Percentiles rank a stretch among this genome's conserved stretches.
These are phyloP conservation scores for Porogramme epimiltina DNA, from an alignment of 1,284 basidiomycete genomes.

Conservation along the genomic window DNA sequence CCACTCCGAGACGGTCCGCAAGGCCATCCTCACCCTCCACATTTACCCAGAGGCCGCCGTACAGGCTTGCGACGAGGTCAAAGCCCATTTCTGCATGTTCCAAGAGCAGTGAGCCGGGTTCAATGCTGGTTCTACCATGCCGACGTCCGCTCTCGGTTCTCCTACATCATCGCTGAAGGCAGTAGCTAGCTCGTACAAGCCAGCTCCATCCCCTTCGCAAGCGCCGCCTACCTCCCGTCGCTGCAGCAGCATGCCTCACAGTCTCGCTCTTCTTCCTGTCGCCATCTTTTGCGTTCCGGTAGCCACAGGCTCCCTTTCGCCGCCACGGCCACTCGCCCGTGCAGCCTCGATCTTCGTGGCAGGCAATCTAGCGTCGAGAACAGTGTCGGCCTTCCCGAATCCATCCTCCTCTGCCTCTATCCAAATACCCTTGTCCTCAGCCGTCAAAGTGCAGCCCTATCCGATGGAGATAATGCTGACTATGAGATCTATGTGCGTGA, in stretches of 20 bases:
- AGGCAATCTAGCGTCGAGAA: constrained; percentile 94
- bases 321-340: no score
- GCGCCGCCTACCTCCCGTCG: constrained; percentile 18
- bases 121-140: constrained; percentile 48
- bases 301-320: constrained; percentile 24
- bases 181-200: constrained; percentile 43
- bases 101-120: constrained; percentile 57
- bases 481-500: constrained; percentile 92
- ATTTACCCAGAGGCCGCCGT: constrained; percentile 51
- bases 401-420: constrained; percentile 94
- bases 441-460: constrained; percentile 76
- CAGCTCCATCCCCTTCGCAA: constrained; percentile 13
- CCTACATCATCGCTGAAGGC: constrained; percentile 46
- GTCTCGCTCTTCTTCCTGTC: constrained; percentile 13
- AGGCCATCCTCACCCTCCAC: constrained; percentile 48
- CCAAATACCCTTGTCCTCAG: constrained; percentile 96
- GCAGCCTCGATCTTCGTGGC: constrained; percentile 92
- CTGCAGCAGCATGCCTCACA: constrained; percentile 10
- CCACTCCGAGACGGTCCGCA: constrained; percentile 34
- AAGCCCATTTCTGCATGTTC: constrained; percentile 49
- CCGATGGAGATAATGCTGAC: constrained; percentile 76
- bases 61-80: constrained; percentile 56
- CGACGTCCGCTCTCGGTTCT: constrained; percentile 53
- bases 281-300: constrained; percentile 22
- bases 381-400: constrained; percentile 98